Conservation (phyloP, 2,329 filamentous ascomycete species). For the Plectosphaerella sp. region DNA sequence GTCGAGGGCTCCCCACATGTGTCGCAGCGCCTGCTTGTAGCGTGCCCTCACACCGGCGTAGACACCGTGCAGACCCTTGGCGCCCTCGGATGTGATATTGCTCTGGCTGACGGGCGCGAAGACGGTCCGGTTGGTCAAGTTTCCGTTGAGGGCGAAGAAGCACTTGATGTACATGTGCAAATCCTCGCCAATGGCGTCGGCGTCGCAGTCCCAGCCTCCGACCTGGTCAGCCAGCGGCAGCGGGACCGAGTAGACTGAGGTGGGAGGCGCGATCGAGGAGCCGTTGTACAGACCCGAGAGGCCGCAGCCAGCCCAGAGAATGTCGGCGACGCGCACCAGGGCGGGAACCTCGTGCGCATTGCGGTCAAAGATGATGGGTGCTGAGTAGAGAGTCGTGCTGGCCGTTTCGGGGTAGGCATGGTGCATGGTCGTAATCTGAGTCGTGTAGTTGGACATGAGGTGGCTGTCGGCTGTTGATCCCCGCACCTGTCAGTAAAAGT, state of each 20-base stretch:
- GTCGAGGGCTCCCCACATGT: slow-evolving; percentile 74
- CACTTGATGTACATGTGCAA: slow-evolving; percentile 77
- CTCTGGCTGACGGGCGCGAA: slow-evolving; percentile 68
- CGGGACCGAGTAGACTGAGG: slow-evolving; percentile 69
- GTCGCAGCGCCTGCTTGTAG: slow-evolving; percentile 67
- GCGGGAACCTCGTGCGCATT: slow-evolving; percentile 65
- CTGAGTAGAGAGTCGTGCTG: slow-evolving; percentile 60
- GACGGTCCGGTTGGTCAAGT: slow-evolving; percentile 60
- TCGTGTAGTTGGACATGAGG: slow-evolving; percentile 64
- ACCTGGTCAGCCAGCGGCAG: slow-evolving; percentile 63
- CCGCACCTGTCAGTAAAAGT: slow-evolving; percentile 22
- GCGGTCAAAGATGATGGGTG: slow-evolving; percentile 70
- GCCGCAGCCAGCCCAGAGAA: slow-evolving; percentile 68
- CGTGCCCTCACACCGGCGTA: slow-evolving; percentile 57
- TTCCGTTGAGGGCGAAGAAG: slow-evolving; percentile 69
- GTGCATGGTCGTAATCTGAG: slow-evolving; percentile 60
- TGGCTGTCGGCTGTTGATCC: slow-evolving; percentile 60
- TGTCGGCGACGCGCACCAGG: slow-evolving; percentile 66
- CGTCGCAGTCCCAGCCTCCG: slow-evolving; percentile 67
- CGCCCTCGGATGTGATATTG: slow-evolving; percentile 60
- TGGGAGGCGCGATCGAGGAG: slow-evolving; percentile 63
- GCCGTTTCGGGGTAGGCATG: slow-evolving; percentile 54
- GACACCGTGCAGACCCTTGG: slow-evolving; percentile 47
- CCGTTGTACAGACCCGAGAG: slow-evolving; percentile 63
- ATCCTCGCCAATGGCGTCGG: slow-evolving; percentile 71